These are phyloP conservation scores for Aspergillus pseudonomiae DNA, from an alignment of 2,329 filamentous ascomycete genomes.

Conservation along the genomic window DNA sequence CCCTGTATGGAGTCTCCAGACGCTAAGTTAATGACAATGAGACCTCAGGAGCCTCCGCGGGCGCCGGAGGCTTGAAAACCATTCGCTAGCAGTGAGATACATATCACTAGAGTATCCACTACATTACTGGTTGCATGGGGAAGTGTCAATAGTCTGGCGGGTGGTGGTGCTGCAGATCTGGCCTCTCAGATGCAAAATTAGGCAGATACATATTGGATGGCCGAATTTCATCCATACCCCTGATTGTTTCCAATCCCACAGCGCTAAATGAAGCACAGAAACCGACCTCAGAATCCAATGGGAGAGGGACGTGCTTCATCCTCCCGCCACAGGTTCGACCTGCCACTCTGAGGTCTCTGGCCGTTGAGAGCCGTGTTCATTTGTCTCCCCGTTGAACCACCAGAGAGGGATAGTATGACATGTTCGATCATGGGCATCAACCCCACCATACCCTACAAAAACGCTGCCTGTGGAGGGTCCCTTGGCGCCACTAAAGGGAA, in stretches of 20 bases:
- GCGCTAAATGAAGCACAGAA: slow-evolving; percentile 1
- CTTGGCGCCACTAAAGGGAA: slow-evolving; percentile 5
- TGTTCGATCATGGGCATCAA: background rate
- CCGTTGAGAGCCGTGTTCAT: background rate
- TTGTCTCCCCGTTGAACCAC: background rate
- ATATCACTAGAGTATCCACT: slow-evolving; percentile 6
- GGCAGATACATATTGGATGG: slow-evolving; percentile 23
- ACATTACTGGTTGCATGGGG: slow-evolving; percentile 13
- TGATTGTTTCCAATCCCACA: background rate
- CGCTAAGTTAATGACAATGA: slow-evolving; percentile 1
- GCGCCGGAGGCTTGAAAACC: background rate
- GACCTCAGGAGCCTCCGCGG: background rate
- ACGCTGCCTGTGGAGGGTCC: background rate
- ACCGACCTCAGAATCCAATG: background rate
- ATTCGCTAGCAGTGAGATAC: slow-evolving; percentile 3
- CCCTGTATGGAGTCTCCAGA: slow-evolving; percentile 4
- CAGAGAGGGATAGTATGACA: background rate
- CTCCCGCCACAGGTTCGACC: background rate
- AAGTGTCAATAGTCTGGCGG: slow-evolving; percentile 19
- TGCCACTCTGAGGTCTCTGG: background rate
- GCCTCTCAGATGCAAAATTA: slow-evolving; percentile 18
- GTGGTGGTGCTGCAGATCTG: slow-evolving; percentile 20
- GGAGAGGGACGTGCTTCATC: background rate
- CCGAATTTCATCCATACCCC: background rate
- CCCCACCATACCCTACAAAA: slow-evolving; percentile 1